phyloP scores from a whole-genome alignment of 768 basidiomycete species.

The Pleurotus ostreatus region DNA sequence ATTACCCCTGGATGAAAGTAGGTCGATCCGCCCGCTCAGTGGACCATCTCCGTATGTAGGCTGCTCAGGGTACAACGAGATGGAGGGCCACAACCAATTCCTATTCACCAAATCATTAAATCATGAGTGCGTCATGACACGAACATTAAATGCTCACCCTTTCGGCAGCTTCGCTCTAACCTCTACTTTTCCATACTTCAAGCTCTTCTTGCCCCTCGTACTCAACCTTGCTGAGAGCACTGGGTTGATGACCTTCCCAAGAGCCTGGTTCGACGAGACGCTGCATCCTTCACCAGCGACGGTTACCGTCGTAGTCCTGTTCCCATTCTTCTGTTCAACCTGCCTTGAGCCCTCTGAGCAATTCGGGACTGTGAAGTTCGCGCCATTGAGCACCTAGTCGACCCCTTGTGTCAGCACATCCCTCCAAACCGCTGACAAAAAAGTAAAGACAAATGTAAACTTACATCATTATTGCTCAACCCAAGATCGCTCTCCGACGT shows the following conservation, averaged over 20 bases:
- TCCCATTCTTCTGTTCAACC: constrained; percentile 16
- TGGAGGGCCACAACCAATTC: constrained; percentile 73
- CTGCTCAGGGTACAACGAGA: constrained; percentile 71
- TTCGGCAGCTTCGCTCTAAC: constrained; percentile 58
- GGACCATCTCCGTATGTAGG: constrained; percentile 65
- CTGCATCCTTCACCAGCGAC: constrained; percentile 29
- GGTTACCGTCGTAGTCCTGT: constrained; percentile 20
- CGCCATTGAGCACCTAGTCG: constrained; percentile 16
- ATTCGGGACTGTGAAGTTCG: constrained; percentile 41
- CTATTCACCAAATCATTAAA: constrained; percentile 20
- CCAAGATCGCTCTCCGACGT: constrained; percentile 58
- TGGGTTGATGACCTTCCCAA: constrained; percentile 60
- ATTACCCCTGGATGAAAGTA: not conserved
- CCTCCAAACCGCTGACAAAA: not conserved
- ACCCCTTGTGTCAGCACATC: not conserved
- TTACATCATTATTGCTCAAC: constrained; percentile 44
- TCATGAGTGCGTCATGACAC: constrained; percentile 21
- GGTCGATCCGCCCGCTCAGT: constrained; percentile 28
- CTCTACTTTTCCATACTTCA: constrained; percentile 60
- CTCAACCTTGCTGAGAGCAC: constrained; percentile 72
- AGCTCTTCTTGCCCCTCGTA: constrained; percentile 56
- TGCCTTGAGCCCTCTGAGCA: constrained; percentile 30
- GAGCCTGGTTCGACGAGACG: constrained; percentile 33
- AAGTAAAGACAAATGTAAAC: not conserved
- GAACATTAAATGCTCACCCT: constrained; percentile 39